Percentiles rank a stretch among this genome's conserved stretches.
Conservation (phyloP, 192 early-diverging fungal species). For the Coemansia biformis region DNA sequence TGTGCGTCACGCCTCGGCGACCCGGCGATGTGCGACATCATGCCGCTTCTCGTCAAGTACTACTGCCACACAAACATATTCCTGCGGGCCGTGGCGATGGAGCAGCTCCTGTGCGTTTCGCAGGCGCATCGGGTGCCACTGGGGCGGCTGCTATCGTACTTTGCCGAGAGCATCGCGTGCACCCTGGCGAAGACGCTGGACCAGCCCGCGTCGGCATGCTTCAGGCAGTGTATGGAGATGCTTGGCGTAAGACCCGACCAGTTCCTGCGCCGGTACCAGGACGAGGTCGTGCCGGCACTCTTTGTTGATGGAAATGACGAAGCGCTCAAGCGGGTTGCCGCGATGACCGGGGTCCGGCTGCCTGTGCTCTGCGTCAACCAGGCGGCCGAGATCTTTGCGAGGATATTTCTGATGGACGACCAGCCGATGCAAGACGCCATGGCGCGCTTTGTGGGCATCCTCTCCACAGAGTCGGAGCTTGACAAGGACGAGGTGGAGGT, state of each 20-base stretch:
- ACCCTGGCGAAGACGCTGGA: conserved; percentile 21
- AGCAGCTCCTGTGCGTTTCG: conserved; percentile 35
- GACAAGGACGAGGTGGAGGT: conserved; percentile 33
- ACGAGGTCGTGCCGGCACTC: conserved; percentile 27
- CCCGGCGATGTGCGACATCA: conserved; percentile 15
- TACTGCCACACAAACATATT: conserved; percentile 42
- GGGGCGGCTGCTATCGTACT: conserved; percentile 17
- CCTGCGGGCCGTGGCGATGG: conserved; percentile 47
- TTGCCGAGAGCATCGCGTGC: conserved; percentile 24
- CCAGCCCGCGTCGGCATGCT: conserved; percentile 13
- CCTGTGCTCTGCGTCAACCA: conserved; percentile 49
- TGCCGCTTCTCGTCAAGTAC: conserved; percentile 28
- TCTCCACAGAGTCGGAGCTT: conserved; percentile 33
- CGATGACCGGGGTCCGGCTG: conserved; percentile 27
- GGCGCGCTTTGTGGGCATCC: conserved; percentile 34
- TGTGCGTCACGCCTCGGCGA: conserved; percentile 21
- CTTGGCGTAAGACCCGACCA: conserved; percentile 18
- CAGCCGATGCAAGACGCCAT: conserved; percentile 49
- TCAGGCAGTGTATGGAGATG: conserved; percentile 39
- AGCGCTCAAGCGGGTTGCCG: conserved; percentile 27
- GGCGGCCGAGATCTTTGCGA: conserved; percentile 38
- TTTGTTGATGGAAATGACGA: conserved; percentile 23
- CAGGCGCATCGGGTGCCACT: conserved; percentile 25
- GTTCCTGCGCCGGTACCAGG: conserved; percentile 27
- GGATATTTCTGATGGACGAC: conserved; percentile 50